These are phyloP conservation scores for Ophiocordyceps camponoti-floridani DNA, from an alignment of 2,329 filamentous ascomycete species.

Conservation along the genomic window DNA sequence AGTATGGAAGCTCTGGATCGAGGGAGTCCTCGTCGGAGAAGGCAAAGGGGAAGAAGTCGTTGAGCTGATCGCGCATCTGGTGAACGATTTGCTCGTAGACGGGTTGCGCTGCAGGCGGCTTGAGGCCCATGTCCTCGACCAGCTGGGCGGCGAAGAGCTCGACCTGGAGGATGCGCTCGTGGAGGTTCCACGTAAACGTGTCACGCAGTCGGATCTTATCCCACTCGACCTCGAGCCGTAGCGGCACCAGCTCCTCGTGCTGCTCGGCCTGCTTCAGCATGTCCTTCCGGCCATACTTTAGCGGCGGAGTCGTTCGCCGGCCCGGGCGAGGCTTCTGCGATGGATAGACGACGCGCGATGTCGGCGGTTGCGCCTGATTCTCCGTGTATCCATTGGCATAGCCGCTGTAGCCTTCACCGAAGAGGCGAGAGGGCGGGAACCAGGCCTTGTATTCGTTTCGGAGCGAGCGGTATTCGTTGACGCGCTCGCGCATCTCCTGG, in stretches of 20 bases:
- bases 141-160: slow-evolving; percentile 79
- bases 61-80: slow-evolving; percentile 76
- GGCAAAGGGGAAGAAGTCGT: slow-evolving; percentile 84
- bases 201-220: slow-evolving; percentile 92
- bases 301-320: slow-evolving; percentile 51
- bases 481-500: slow-evolving; percentile 45
- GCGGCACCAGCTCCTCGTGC: slow-evolving; percentile 76
- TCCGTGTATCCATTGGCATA: slow-evolving; percentile 81
- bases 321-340: slow-evolving; percentile 58
- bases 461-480: slow-evolving; percentile 50
- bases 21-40: slow-evolving; percentile 80
- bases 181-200: slow-evolving; percentile 96
- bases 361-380: slow-evolving; percentile 38
- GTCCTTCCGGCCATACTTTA: slow-evolving; percentile 65
- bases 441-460: slow-evolving; percentile 34
- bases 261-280: slow-evolving; percentile 75
- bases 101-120: slow-evolving; percentile 49
- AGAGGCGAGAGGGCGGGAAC: slow-evolving; percentile 40
- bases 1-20: slow-evolving; percentile 78
- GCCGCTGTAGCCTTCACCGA: slow-evolving; percentile 64
- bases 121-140: slow-evolving; percentile 75
- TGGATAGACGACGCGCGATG: slow-evolving; percentile 61
- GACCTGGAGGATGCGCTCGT: slow-evolving; percentile 66
- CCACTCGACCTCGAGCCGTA: slow-evolving; percentile 84
- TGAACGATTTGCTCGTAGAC: slow-evolving; percentile 40